Conservation (phyloP, 306 rosid species). For the Prunus dulcis region DNA sequence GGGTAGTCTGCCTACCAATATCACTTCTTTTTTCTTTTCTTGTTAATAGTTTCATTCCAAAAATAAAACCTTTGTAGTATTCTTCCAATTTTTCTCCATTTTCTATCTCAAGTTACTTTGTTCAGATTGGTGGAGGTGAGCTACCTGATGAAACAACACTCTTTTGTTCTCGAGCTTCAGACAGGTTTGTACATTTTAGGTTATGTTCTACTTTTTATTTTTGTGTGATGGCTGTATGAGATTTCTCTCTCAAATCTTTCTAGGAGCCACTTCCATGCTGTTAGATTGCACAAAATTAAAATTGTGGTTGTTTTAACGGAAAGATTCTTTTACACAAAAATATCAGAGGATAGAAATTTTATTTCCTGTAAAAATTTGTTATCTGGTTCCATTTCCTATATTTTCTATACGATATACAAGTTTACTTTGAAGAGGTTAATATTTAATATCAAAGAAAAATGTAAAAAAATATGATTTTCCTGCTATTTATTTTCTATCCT, state of each 20-base stretch:
- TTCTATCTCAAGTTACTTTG: conserved; percentile 33
- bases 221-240: conserved; percentile 14
- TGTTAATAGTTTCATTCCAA: conserved; percentile 5
- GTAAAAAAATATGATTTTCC: not conserved
- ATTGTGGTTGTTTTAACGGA: not conserved
- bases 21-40: not conserved
- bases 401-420: not conserved
- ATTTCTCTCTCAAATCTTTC: conserved; percentile 1
- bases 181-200: conserved; percentile 58
- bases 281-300: conserved; percentile 26
- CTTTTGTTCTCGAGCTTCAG: conserved; percentile 75
- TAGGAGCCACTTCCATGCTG: conserved; percentile 34
- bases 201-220: conserved; percentile 13
- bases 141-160: conserved; percentile 90
- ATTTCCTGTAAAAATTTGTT: not conserved
- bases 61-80: conserved; percentile 1
- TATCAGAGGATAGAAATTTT: not conserved
- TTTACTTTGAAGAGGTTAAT: not conserved
- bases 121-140: conserved; percentile 95
- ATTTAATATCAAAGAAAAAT: not conserved
- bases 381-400: not conserved
- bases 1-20: not conserved
- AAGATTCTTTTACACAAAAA: not conserved
- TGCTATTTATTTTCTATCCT: not conserved
- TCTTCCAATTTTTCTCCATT: conserved; percentile 10